phyloP scores from a whole-genome alignment of 768 basidiomycete genomes.

The Suillus placidus region DNA sequence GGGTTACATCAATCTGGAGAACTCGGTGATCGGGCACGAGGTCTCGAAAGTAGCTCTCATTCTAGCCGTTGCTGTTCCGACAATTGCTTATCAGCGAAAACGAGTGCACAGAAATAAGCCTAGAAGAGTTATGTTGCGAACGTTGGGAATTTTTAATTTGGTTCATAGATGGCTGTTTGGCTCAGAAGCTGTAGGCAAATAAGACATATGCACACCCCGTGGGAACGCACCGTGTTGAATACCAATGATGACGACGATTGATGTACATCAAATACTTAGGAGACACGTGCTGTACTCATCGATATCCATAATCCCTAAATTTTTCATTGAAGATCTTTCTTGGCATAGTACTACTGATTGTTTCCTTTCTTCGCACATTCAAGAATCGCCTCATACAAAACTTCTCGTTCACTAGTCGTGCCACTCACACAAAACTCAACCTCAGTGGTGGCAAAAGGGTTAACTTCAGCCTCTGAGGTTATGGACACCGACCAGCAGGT shows the following conservation, averaged over 20 bases:
- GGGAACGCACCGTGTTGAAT: neutral
- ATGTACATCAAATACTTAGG: neutral
- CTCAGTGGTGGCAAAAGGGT: neutral
- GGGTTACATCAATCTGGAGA: slow-evolving; percentile 1
- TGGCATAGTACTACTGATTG: neutral
- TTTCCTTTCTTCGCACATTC: neutral
- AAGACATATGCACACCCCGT: too few relatives aligned
- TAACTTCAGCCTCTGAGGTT: neutral
- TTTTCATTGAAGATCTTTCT: neutral
- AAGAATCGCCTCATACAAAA: neutral
- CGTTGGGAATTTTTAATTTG: neutral
- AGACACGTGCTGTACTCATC: neutral
- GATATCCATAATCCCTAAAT: neutral
- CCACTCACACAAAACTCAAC: neutral
- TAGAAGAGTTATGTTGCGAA: neutral
- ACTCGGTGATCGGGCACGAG: neutral
- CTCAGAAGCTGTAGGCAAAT: neutral
- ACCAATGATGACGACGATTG: too few relatives aligned
- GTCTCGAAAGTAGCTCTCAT: neutral
- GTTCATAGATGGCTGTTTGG: neutral
- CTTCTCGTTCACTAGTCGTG: neutral
- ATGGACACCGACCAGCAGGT: neutral
- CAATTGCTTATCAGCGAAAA: neutral
- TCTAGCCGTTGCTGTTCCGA: slow-evolving; percentile 2
- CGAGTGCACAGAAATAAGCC: neutral